Base-by-base conservation (phyloP, 2,329 filamentous ascomycete species). In the Paraphoma chrysanthemicola region DNA sequence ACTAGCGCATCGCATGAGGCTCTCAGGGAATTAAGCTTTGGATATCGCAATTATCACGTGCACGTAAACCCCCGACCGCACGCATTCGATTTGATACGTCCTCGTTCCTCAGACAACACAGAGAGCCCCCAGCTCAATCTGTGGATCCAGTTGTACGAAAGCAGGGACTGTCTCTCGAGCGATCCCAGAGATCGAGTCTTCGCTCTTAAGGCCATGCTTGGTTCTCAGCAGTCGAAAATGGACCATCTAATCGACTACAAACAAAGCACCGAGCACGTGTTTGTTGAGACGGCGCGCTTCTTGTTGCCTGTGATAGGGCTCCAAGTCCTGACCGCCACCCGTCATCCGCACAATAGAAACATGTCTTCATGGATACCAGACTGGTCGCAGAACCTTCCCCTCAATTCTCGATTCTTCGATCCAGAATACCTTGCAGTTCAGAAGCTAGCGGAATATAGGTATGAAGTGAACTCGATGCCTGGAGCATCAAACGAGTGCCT, bases 311-410 rank as follows among this genome's bases (percentile, higher is more conserved):
- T 51, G 10, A 2, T 54, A 44, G 46, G 43, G 14, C 51, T 48
- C 16, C 33, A 43, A 17, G 2, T 57, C 5, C 43, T 54, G 9
- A 46, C 17, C 16, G 56, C 52, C 16, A 14, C 45, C 46, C 56
- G 52, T 17, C 52, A 59, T 41, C 56, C 51, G 49, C 56, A 59
- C 16, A 9, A 42, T 2, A 45, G 23, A 16, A 30, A 53, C 2
- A 55, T 55, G 56, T 44, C 52, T 42, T 59, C 52, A 16, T 59
- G 56, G 56, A 42, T 59, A 18, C 56, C 49, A 9, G 53, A 59
- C 48, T 59, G 56, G 56, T 53, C 52, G 4, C 48, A 56, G 38
- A 47, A 56, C 46, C 44, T 53, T 12, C 56, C 52, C 23, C 42
- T 57, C 7, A 33, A 33, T 33, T 33, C 31, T 7, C 7, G 31